phyloP scores from a whole-genome alignment of 768 basidiomycete genomes.

The Hygrocybe punicea region DNA sequence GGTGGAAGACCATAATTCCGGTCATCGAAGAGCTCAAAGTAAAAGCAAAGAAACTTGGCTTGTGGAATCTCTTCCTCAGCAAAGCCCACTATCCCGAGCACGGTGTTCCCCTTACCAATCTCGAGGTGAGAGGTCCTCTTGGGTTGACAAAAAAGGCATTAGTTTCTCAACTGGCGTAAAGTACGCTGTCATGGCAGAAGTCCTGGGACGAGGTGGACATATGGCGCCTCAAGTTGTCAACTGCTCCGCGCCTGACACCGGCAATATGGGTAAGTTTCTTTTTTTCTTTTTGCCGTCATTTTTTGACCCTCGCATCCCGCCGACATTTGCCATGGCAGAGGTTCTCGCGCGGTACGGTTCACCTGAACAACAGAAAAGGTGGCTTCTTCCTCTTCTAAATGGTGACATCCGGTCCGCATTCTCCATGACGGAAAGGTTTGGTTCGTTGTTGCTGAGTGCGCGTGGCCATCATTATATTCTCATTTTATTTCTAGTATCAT shows the following conservation, averaged over 20 bases:
- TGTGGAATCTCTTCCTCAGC: constrained; percentile 98
- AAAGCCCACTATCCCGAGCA: constrained; percentile 87
- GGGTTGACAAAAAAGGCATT: neutral
- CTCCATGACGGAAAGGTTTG: constrained; percentile 93
- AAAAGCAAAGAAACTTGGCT: constrained; percentile 81
- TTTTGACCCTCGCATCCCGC: neutral
- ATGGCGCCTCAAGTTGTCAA: constrained; percentile 86
- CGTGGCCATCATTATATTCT: neutral
- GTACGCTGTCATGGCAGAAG: constrained; percentile 98
- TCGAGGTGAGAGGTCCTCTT: constrained; percentile 61
- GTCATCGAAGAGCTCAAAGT: constrained; percentile 80
- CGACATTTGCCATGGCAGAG: constrained; percentile 52
- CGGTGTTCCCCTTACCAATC: constrained; percentile 87
- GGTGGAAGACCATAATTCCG: constrained; percentile 84
- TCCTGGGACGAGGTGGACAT: constrained; percentile 80
- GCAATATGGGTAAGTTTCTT: constrained; percentile 81
- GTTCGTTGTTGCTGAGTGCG: constrained; percentile 36
- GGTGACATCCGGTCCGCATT: constrained; percentile 95
- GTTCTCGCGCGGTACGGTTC: constrained; percentile 94
- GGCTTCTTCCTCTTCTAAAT: constrained; percentile 82
- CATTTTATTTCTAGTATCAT: constrained; percentile 59
- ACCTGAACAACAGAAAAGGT: constrained; percentile 84
- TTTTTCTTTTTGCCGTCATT: neutral
- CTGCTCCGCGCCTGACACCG: constrained; percentile 95
- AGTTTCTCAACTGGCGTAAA: constrained; percentile 27